Conservation (phyloP, 164 flowering plant species). For the Echeveria elegans region DNA sequence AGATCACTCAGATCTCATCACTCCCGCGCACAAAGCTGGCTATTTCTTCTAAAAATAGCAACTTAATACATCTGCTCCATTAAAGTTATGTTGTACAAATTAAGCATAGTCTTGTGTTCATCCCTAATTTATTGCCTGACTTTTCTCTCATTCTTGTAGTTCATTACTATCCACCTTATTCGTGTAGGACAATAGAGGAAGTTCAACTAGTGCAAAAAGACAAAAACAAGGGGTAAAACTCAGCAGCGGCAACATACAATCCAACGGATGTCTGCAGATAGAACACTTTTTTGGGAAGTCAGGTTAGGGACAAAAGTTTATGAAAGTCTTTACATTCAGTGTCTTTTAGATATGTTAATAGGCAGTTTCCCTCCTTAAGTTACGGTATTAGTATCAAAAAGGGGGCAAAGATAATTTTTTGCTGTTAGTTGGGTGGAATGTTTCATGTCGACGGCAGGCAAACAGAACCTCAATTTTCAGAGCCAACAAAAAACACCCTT, state of each 20-base stretch:
- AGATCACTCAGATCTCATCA: background rate
- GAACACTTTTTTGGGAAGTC: constrained; percentile 18
- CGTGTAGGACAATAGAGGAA: constrained; percentile 37
- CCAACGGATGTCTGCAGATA: constrained; percentile 60
- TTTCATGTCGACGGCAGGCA: too few species aligned
- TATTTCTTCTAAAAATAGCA: too few species aligned
- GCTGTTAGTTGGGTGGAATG: background rate
- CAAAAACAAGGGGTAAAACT: constrained; percentile 40
- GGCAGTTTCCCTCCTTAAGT: background rate
- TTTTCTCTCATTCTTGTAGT: background rate
- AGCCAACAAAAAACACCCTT: too few species aligned
- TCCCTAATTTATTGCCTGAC: background rate
- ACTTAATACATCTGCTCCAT: too few species aligned
- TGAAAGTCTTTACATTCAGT: background rate
- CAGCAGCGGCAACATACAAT: constrained; percentile 26
- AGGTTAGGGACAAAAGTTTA: background rate
- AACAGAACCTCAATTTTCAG: too few species aligned
- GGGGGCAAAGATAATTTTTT: background rate
- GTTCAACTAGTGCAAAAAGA: constrained; percentile 34
- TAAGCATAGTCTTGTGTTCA: background rate
- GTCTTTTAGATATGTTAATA: background rate
- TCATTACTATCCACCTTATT: background rate
- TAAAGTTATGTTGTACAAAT: background rate
- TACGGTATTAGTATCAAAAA: background rate
- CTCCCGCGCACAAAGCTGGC: too few species aligned